Evolutionary conservation across 2,329 filamentous ascomycete genomes (phyloP), one percentile per base, ranked within the genome.

Genomic region (Diaporthe batatas): DNA sequence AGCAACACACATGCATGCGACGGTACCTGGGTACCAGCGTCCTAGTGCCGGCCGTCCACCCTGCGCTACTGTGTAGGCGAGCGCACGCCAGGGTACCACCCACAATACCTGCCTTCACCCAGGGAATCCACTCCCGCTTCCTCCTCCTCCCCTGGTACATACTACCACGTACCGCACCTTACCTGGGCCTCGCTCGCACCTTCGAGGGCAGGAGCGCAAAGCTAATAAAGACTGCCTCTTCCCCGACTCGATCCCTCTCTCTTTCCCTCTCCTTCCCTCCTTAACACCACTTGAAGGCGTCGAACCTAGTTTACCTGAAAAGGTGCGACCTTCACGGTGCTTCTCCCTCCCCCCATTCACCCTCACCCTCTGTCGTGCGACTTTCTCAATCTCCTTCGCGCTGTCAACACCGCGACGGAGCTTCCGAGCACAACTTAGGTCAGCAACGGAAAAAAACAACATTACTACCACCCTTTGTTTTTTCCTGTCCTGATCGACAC

Each of bases 181-280:
- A 32, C 16, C 57, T 62, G 44, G 49, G 68, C 34, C 36, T 59
- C 68, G 57, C 68, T 59, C 47, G 68, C 55, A 36, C 55, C 58
- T 39, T 53, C 65, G 36, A 47, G 65, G 36, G 51, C 53, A 55
- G 65, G 65, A 68, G 29, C 36, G 23, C 44, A 70, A 62, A 70
- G 44, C 44, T 70, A 39, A 70, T 70, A 73, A 74, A 74, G 70
- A 73, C 53, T 73, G 69, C 65, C 58, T 74, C 73, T 49, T 51
- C 71, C 71, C 73, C 73, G 73, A 65, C 70, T 65, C 54, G 65
- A 51, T 68, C 73, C 32, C 67, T 81, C 73, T 67, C 47, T 62
- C 73, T 75, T 72, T 59, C 75, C 72, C 72, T 71, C 67, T 55
- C 73, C 73, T 74, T 59, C 73, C 68, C 68, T 64, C 75, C 70